Conservation (phyloP, 345 rosid species). For the Citrus unshiu region DNA sequence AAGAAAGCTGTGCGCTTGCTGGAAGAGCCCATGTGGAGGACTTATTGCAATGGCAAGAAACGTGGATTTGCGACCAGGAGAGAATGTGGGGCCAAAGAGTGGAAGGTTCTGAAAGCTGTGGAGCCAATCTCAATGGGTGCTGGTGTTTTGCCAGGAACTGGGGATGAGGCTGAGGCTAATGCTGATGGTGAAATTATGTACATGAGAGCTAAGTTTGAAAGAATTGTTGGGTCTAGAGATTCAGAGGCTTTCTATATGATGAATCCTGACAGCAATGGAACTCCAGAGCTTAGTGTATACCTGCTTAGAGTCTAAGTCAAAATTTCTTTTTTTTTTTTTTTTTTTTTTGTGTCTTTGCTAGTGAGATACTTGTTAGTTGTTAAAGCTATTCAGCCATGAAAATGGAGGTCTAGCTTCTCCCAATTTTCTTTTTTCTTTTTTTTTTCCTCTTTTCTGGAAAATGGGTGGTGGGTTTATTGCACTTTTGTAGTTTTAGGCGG, state of each 20-base stretch:
- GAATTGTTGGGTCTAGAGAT: constrained; percentile 94
- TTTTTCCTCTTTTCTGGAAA: background rate
- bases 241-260: constrained; percentile 99
- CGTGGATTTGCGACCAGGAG: constrained; percentile 79
- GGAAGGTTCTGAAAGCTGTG: constrained; percentile 74
- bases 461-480: constrained; percentile 31
- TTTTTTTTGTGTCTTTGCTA: background rate
- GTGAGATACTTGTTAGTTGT: constrained; percentile 20
- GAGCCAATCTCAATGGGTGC: constrained; percentile 99
- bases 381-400: constrained; percentile 21
- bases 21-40: constrained; percentile 89
- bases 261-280: constrained; percentile 97
- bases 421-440: constrained; percentile 1
- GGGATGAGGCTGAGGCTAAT: constrained; percentile 7
- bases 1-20: constrained; percentile 54
- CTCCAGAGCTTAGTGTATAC: constrained; percentile 95
- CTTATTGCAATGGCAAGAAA: constrained; percentile 92
- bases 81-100: constrained; percentile 71
- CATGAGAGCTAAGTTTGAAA: constrained; percentile 94
- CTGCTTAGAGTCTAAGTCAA: constrained; percentile 64
- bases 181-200: constrained; percentile 56
- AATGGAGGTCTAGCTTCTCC: constrained; percentile 23
- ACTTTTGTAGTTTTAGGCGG: constrained; percentile 37
- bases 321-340: background rate
- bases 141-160: constrained; percentile 75